Conservation (phyloP, 2,329 filamentous ascomycete genomes). For the Aureobasidium sp. region DNA sequence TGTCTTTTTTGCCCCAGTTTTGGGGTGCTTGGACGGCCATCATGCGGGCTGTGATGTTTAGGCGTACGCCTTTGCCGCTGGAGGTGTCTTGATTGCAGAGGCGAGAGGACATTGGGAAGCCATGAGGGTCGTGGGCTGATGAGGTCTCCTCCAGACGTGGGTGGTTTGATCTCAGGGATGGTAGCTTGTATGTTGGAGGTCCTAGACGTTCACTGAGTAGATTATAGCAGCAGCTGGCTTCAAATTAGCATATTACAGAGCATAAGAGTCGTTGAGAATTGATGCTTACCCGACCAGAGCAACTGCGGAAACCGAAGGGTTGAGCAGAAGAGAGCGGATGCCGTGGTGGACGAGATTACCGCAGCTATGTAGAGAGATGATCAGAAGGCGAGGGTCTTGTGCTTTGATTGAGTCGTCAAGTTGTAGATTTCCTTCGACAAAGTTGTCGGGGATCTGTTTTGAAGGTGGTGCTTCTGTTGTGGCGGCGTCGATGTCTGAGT, state of each 20-base stretch:
- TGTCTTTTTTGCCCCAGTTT: constrained; percentile 80
- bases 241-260: not conserved
- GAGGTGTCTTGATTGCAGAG: constrained; percentile 45
- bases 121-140: constrained; percentile 72
- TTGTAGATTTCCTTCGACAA: constrained; percentile 9
- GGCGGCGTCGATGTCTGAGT: constrained; percentile 19
- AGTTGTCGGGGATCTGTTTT: not conserved
- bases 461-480: not conserved
- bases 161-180: constrained; percentile 68
- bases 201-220: constrained; percentile 84
- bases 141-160: constrained; percentile 61
- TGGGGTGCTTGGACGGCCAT: constrained; percentile 94
- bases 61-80: constrained; percentile 56
- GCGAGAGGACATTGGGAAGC: constrained; percentile 82
- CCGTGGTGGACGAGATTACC: constrained; percentile 96
- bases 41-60: constrained; percentile 96
- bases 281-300: constrained; percentile 71
- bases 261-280: not conserved
- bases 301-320: constrained; percentile 77
- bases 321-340: constrained; percentile 76
- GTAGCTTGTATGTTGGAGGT: constrained; percentile 78
- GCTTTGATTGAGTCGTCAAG: constrained; percentile 21
- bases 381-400: constrained; percentile 56
- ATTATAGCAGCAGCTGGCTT: constrained; percentile 79
- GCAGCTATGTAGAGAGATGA: constrained; percentile 93